Conservation (phyloP, 192 early-diverging fungal genomes). For the Gaertneriomyces sp. region DNA sequence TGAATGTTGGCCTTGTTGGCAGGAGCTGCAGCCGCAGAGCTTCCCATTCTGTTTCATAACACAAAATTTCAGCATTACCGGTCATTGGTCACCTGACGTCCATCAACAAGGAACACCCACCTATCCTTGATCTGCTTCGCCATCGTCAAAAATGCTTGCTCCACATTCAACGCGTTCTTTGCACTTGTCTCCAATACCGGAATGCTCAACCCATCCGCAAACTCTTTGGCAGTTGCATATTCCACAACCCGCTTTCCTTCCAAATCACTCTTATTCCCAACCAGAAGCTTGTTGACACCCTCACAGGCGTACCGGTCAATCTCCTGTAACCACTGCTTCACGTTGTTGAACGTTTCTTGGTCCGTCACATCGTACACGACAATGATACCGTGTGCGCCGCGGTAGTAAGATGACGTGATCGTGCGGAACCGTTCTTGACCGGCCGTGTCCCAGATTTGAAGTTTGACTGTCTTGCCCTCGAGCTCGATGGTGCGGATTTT, state of each 20-base stretch:
- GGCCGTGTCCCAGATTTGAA: constrained; percentile 98
- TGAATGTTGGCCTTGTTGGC: constrained; percentile 48
- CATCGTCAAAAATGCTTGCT: constrained; percentile 99
- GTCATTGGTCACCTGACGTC: constrained; percentile 1
- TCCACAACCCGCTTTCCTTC: constrained; percentile 88
- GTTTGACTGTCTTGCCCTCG: constrained; percentile 96
- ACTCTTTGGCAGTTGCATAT: constrained; percentile 78
- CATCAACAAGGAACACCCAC: constrained; percentile 38
- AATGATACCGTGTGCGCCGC: constrained; percentile 97
- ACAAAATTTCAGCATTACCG: constrained; percentile 4
- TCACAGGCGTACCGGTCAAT: constrained; percentile 97
- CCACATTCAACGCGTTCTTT: constrained; percentile 96
- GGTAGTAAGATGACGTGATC: constrained; percentile 96
- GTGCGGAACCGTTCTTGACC: constrained; percentile 99
- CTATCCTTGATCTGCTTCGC: constrained; percentile 99
- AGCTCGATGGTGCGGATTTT: constrained; percentile 99
- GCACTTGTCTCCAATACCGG: constrained; percentile 97
- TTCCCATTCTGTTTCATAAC: constrained; percentile 51
- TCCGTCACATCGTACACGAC: constrained; percentile 99
- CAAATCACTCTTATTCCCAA: constrained; percentile 99
- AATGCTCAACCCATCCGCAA: constrained; percentile 81
- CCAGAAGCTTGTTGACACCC: constrained; percentile 96
- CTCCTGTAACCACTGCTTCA: constrained; percentile 98
- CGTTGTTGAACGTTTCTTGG: constrained; percentile 89
- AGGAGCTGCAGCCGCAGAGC: constrained; percentile 41